Evolutionary conservation across 2,329 filamentous ascomycete genomes (phyloP), one percentile per base, ranked within the genome.

Genomic region (Colletotrichum camelliae): DNA sequence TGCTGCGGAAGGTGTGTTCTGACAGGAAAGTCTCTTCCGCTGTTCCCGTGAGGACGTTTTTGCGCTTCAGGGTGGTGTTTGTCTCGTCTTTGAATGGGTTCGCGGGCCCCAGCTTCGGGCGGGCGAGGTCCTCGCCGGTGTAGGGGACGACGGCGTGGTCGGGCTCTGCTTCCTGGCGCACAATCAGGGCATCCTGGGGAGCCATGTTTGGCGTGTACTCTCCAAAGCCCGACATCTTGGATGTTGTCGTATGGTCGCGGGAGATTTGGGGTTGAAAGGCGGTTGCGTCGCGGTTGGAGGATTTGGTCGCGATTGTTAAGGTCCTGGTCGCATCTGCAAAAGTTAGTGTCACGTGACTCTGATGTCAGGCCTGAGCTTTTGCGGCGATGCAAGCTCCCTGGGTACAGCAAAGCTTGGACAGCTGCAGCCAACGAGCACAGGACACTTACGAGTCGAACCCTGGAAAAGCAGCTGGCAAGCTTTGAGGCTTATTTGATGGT

Each of bases 11-110:
- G 1, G 95, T 96, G 78, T 96, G 92, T 81, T 98, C 97, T 84
- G 95, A 98, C 78, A 99, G 92, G 79, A 92, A 94, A 0, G 94
- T 96, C 85, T 99, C 96, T 79, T 97, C 91, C 3, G 97, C 97
- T 80, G 91, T 94, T 13, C 97, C 97, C 0, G 97, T 98, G 13
- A 95, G 89, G 2, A 96, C 89, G 77, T 96, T 96, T 82, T 96
- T 96, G 76, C 94, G 92, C 85, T 96, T 96, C 75, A 92, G 83
- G 2, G 86, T 85, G 65, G 86, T 85, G 65, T 87, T 90, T 24
- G 88, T 84, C 33, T 92, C 89, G 78, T 93, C 89, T 82, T 92
- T 93, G 84, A 95, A 96, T 1, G 95, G 95, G 81, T 96, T 96
- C 29, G 89, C 86, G 43, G 95, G 95, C 0, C 95, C 95, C 75